Conservation (phyloP, 805 yeast species). For the Yamadazyma scolyti region DNA sequence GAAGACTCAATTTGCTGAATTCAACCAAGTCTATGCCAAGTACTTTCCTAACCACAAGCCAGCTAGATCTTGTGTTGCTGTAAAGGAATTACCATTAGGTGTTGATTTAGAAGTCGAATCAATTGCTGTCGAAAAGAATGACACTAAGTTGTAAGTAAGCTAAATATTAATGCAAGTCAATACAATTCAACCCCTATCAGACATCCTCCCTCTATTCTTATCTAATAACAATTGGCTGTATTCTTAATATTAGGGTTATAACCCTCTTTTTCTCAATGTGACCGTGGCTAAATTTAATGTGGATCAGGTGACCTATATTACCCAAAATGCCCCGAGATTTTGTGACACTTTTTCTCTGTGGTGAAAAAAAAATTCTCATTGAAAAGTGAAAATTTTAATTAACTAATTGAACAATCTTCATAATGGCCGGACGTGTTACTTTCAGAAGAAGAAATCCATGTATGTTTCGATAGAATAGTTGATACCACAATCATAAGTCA, state of each 20-base stretch:
- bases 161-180: not conserved
- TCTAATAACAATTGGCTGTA: not conserved
- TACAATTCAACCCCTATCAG: not conserved
- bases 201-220: not conserved
- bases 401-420: conserved; percentile 18
- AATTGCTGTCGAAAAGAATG: conserved; percentile 66
- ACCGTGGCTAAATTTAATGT: too few relatives aligned
- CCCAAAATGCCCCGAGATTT: too few relatives aligned
- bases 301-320: too few relatives aligned
- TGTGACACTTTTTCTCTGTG: too few relatives aligned
- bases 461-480: conserved; percentile 23
- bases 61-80: conserved; percentile 98
- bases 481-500: too few relatives aligned
- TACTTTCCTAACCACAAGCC: conserved; percentile 80
- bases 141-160: conserved; percentile 25
- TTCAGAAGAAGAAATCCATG: conserved; percentile 98
- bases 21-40: conserved; percentile 80
- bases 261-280: conserved; percentile 7
- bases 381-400: conserved; percentile 10
- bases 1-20: conserved; percentile 68
- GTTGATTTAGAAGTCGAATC: conserved; percentile 89
- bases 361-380: conserved; percentile 14
- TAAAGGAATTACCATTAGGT: conserved; percentile 83
- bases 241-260: conserved; percentile 5
- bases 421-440: conserved; percentile 99